Conservation (phyloP, 495 filamentous ascomycete genomes). For the Coniosporium apollinis region DNA sequence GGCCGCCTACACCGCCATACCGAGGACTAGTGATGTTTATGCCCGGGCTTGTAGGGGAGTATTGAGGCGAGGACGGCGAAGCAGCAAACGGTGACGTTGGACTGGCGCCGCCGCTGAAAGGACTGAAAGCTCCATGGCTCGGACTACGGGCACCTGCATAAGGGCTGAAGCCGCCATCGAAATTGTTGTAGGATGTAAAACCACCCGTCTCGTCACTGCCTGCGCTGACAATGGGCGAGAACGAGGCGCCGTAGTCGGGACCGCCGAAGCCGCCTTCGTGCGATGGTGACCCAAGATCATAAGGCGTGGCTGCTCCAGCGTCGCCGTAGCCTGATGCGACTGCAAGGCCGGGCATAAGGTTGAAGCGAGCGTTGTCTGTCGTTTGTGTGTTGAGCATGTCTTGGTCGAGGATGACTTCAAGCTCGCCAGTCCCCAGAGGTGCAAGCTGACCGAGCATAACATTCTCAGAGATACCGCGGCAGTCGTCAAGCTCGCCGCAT, state of each 20-base stretch:
- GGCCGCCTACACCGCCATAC: slow-evolving; percentile 16
- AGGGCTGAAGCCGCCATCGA: slow-evolving; percentile 48
- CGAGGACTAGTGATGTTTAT: slow-evolving; percentile 43
- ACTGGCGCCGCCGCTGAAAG: slow-evolving; percentile 49
- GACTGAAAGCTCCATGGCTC: slow-evolving; percentile 56
- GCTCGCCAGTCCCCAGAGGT: slow-evolving; percentile 87
- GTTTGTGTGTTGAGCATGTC: slow-evolving; percentile 90
- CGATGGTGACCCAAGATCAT: slow-evolving; percentile 81
- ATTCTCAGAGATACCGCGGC: slow-evolving; percentile 94
- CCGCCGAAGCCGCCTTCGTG: slow-evolving; percentile 60
- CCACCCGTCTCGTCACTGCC: slow-evolving; percentile 53
- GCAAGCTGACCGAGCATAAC: slow-evolving; percentile 96
- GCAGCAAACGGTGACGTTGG: slow-evolving; percentile 54
- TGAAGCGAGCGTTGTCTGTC: slow-evolving; percentile 53
- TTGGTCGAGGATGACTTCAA: slow-evolving; percentile 82
- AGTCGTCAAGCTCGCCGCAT: slow-evolving; percentile 89
- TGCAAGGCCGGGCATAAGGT: slow-evolving; percentile 57
- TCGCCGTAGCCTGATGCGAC: slow-evolving; percentile 49
- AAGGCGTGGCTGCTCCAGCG: slow-evolving; percentile 84
- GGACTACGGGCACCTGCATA: slow-evolving; percentile 50
- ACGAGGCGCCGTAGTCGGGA: slow-evolving; percentile 61
- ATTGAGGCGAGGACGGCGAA: slow-evolving; percentile 59
- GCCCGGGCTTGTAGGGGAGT: slow-evolving; percentile 48
- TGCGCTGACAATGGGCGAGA: slow-evolving; percentile 74
- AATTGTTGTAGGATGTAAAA: slow-evolving; percentile 43